Evolutionary conservation across 2,329 filamentous ascomycete genomes (phyloP).

Genomic region (Chaetomiaceae sp.): DNA sequence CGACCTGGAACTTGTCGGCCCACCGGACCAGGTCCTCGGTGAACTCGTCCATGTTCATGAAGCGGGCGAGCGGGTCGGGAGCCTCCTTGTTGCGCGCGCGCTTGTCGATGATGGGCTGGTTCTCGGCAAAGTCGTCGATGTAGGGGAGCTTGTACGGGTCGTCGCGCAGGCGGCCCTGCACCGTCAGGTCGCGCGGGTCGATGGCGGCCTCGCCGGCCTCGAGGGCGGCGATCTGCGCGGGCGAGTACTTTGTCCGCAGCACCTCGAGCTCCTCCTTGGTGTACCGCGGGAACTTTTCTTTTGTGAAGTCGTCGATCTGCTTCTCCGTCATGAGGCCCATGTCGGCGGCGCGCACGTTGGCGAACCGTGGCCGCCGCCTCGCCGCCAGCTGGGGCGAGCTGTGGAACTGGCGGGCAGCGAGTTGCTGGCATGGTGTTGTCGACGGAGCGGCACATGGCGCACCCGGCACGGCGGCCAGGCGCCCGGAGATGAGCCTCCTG

Average conservation of each 20-base stretch:
- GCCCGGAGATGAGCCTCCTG: conserved; percentile 50
- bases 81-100: conserved; percentile 48
- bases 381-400: conserved; percentile 45
- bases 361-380: conserved; percentile 47
- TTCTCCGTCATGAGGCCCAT: conserved; percentile 46
- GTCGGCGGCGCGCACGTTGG: conserved; percentile 48
- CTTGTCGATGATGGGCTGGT: conserved; percentile 75
- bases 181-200: conserved; percentile 66
- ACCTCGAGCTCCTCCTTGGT: conserved; percentile 59
- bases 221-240: conserved; percentile 76
- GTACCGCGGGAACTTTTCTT: conserved; percentile 58
- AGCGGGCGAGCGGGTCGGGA: conserved; percentile 52
- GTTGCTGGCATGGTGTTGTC: conserved; percentile 28
- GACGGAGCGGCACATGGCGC: conserved; percentile 22
- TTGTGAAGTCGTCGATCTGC: conserved; percentile 41
- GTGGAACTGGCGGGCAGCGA: conserved; percentile 42
- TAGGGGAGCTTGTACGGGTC: conserved; percentile 72
- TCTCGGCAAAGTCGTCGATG: conserved; percentile 74
- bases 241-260: conserved; percentile 67
- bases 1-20: conserved; percentile 32
- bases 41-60: conserved; percentile 61
- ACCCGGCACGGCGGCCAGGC: conserved; percentile 36
- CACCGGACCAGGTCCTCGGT: conserved; percentile 51
- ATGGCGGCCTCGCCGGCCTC: conserved; percentile 75
- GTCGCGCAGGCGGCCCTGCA: conserved; percentile 65